phyloP scores from a whole-genome alignment of 2,329 filamentous ascomycete genomes.

The Ophioceras dolichostomum region DNA sequence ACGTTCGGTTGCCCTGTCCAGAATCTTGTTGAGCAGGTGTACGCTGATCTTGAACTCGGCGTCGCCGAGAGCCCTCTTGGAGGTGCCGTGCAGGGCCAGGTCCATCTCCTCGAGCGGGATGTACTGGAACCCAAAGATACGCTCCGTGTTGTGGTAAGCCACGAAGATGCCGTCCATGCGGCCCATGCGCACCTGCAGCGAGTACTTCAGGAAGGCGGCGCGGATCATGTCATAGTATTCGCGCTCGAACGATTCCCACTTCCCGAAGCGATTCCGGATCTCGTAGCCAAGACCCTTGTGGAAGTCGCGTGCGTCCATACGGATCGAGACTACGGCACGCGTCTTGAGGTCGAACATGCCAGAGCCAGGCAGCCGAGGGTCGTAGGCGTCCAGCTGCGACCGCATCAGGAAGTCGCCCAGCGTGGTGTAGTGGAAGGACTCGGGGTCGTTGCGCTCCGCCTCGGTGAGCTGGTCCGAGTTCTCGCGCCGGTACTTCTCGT shows the following conservation, averaged over 20 bases:
- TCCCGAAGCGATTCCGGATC: conserved; percentile 61
- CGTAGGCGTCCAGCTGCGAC: conserved; percentile 86
- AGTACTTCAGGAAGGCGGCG: conserved; percentile 91
- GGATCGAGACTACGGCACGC: conserved; percentile 77
- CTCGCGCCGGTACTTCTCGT: conserved; percentile 67
- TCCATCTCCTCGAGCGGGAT: conserved; percentile 82
- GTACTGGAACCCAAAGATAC: conserved; percentile 97
- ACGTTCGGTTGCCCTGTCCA: conserved; percentile 61
- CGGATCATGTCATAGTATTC: conserved; percentile 97
- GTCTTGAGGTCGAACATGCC: conserved; percentile 98
- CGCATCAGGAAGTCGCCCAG: conserved; percentile 85
- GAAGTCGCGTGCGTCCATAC: conserved; percentile 68
- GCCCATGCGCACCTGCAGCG: conserved; percentile 89
- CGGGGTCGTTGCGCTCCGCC: conserved; percentile 57
- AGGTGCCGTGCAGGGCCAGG: conserved; percentile 69
- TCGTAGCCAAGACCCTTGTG: conserved; percentile 76
- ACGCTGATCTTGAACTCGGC: conserved; percentile 78
- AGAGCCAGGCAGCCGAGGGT: conserved; percentile 72
- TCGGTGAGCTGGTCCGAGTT: conserved; percentile 58
- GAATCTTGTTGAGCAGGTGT: conserved; percentile 62
- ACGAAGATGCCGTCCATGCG: conserved; percentile 98
- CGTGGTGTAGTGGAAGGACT: conserved; percentile 80
- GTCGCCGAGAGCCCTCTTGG: conserved; percentile 56
- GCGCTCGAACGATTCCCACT: conserved; percentile 84
- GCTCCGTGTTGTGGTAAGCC: conserved; percentile 86